Conservation (phyloP, 2,329 filamentous ascomycete species). For the Trichophyton rubrum region DNA sequence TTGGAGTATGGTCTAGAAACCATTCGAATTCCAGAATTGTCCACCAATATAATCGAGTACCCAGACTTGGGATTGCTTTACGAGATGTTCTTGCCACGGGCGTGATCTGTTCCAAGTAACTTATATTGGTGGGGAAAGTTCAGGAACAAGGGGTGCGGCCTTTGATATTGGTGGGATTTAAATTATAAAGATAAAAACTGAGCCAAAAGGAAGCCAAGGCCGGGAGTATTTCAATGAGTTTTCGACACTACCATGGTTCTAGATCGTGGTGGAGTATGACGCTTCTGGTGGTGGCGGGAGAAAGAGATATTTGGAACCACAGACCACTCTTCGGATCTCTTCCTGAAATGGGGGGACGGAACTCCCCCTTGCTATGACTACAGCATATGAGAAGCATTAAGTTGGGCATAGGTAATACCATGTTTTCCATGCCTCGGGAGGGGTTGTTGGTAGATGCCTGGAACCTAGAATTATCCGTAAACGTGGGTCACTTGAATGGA, state of each 20-base stretch:
- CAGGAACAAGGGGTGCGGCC: background rate
- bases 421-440: background rate
- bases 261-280: background rate
- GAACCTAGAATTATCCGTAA: background rate
- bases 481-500: background rate
- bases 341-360: background rate
- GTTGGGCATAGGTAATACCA: background rate
- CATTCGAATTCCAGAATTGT: background rate
- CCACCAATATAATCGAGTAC: constrained; percentile 1
- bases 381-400: background rate
- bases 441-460: background rate
- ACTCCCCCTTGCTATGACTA: background rate
- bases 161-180: background rate
- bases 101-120: background rate
- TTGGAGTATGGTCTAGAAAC: background rate
- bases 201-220: background rate
- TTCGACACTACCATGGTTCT: background rate
- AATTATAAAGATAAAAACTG: background rate
- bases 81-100: background rate
- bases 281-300: background rate
- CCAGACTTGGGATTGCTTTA: background rate
- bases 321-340: background rate
- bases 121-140: background rate
- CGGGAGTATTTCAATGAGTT: background rate
- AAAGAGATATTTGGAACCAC: background rate